Evolutionary conservation across 2,329 filamentous ascomycete genomes (phyloP).

Genomic region (Apiospora kogelbergensis): DNA sequence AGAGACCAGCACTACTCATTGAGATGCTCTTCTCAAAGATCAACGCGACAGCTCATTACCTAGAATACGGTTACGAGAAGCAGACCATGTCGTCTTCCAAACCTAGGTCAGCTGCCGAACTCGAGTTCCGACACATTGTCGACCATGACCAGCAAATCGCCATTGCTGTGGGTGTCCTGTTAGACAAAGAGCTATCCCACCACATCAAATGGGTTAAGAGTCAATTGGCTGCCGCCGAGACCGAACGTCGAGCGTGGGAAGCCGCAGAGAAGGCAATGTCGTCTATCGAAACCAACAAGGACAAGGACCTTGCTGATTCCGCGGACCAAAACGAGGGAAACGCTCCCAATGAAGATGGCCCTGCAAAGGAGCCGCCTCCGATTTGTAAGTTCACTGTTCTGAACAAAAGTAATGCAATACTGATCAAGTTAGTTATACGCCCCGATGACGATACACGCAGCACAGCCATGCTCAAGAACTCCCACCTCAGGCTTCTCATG

Average conservation of each 20-base stretch:
- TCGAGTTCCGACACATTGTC: constrained; percentile 76
- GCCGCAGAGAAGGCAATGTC: constrained; percentile 60
- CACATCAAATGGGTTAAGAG: constrained; percentile 81
- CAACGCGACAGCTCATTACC: constrained; percentile 75
- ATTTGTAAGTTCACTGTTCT: constrained; percentile 47
- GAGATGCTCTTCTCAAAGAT: constrained; percentile 97
- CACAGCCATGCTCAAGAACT: constrained; percentile 83
- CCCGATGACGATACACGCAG: constrained; percentile 66
- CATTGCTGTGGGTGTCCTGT: constrained; percentile 74
- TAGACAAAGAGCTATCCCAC: constrained; percentile 77
- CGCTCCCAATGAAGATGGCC: constrained; percentile 22
- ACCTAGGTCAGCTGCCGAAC: constrained; percentile 71
- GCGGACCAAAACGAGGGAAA: constrained; percentile 20
- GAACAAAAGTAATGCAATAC: background rate
- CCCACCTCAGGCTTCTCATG: constrained; percentile 83
- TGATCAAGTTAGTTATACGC: constrained; percentile 50
- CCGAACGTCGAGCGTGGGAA: constrained; percentile 77
- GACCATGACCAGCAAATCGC: constrained; percentile 71
- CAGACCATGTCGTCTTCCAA: constrained; percentile 64
- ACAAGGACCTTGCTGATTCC: background rate
- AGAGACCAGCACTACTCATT: constrained; percentile 80
- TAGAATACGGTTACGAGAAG: constrained; percentile 88
- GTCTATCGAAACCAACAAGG: background rate
- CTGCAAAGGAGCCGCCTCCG: constrained; percentile 43
- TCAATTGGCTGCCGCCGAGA: constrained; percentile 65